Conservation (phyloP, 176 grass and related monocot genomes). For the Eleusine indica region DNA sequence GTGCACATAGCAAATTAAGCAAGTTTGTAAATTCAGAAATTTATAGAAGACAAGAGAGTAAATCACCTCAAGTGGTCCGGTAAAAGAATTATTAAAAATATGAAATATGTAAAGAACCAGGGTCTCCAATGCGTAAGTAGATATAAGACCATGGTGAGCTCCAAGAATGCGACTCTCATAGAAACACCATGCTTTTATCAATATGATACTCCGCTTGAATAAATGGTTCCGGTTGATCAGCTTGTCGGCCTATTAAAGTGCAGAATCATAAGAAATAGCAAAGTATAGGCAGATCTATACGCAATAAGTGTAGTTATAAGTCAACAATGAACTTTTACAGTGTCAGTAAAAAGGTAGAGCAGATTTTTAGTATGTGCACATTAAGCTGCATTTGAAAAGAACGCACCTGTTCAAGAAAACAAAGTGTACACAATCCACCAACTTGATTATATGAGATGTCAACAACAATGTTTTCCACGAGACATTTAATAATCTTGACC, state of each 20-base stretch:
- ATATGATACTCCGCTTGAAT: conserved; percentile 97
- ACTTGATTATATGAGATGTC: conserved; percentile 99
- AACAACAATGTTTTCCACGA: conserved; percentile 97
- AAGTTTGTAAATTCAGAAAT: conserved; percentile 14
- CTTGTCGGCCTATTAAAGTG: conserved; percentile 63
- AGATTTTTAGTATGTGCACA: not conserved
- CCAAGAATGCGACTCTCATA: conserved; percentile 97
- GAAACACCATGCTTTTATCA: conserved; percentile 98
- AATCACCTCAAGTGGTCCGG: conserved; percentile 91
- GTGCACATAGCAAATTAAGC: conserved; percentile 42
- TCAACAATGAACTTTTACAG: not conserved
- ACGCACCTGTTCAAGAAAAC: conserved; percentile 92
- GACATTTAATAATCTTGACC: conserved; percentile 98
- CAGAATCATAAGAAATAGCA: conserved; percentile 41
- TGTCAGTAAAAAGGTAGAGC: not conserved
- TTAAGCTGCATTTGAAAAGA: conserved; percentile 32
- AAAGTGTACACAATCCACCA: conserved; percentile 94
- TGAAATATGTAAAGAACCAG: conserved; percentile 99
- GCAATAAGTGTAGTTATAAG: conserved; percentile 30
- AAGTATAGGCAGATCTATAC: conserved; percentile 20
- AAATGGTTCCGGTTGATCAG: conserved; percentile 80
- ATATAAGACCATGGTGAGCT: conserved; percentile 99
- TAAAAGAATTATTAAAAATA: conserved; percentile 84
- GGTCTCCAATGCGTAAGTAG: conserved; percentile 97
- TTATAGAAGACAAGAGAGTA: conserved; percentile 36